phyloP scores from a whole-genome alignment of 192 early-diverging fungal genomes.

The Umbelopsis sp. region DNA sequence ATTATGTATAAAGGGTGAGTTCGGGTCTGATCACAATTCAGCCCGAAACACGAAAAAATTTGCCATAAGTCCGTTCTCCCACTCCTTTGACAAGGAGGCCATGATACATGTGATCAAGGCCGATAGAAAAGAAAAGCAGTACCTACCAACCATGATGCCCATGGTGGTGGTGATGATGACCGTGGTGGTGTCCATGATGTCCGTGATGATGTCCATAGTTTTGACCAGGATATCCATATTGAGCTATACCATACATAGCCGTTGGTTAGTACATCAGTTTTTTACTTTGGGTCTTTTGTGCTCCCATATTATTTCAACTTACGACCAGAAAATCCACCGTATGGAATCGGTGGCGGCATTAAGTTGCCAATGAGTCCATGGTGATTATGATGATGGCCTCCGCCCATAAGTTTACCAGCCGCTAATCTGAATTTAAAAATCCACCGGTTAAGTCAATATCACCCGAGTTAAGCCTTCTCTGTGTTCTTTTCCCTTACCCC shows the following conservation, averaged over 20 bases:
- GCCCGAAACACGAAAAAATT: slow-evolving; percentile 3
- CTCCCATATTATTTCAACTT: neutral
- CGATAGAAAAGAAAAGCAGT: too few relatives aligned
- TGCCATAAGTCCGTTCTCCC: neutral
- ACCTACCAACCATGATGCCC: neutral
- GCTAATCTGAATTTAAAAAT: slow-evolving; percentile 2
- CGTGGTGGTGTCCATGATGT: neutral
- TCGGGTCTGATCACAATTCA: neutral
- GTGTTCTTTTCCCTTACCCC: neutral
- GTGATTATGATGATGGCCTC: neutral
- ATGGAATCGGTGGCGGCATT: neutral
- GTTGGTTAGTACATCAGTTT: neutral
- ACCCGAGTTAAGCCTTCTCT: neutral
- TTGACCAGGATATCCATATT: slow-evolving; percentile 2
- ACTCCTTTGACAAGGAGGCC: neutral
- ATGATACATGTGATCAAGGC: neutral
- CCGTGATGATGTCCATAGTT: neutral
- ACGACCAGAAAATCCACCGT: slow-evolving; percentile 7
- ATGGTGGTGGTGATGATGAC: neutral
- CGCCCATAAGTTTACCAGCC: slow-evolving; percentile 1
- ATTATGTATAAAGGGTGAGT: neutral
- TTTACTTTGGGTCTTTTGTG: neutral
- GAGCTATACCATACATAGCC: neutral
- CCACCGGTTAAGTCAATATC: neutral
- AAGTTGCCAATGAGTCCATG: neutral